Evolutionary conservation across 768 basidiomycete genomes (phyloP).

Genomic region (Nidularia pulvinata): DNA sequence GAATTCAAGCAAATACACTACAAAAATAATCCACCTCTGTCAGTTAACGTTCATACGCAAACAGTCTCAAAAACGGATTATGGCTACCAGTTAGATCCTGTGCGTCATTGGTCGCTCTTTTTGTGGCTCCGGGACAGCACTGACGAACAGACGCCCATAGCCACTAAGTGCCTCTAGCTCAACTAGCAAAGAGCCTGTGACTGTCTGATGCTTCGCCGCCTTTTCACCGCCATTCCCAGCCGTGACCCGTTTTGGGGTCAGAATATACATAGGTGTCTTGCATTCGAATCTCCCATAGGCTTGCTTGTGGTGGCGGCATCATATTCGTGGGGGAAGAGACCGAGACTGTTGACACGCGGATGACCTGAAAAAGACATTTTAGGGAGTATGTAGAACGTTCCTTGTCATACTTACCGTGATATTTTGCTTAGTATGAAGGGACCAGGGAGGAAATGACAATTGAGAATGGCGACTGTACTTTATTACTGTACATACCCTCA

Average conservation of each 20-base stretch:
- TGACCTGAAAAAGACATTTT: not conserved
- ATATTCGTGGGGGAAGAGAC: not conserved
- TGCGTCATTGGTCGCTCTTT: not conserved
- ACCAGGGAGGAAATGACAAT: too few species aligned
- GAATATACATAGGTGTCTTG: constrained; percentile 1
- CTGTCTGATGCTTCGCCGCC: not conserved
- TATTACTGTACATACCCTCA: too few species aligned
- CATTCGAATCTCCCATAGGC: constrained; percentile 1
- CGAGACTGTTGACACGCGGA: not conserved
- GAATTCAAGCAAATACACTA: constrained; percentile 5
- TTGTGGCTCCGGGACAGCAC: not conserved
- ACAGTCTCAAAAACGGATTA: constrained; percentile 29
- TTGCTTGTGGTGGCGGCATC: not conserved
- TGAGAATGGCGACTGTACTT: too few species aligned
- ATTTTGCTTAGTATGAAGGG: too few species aligned
- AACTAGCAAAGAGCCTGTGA: not conserved
- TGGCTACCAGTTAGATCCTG: constrained; percentile 11
- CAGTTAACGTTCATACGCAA: constrained; percentile 31
- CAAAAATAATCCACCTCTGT: constrained; percentile 7
- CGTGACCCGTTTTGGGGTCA: constrained; percentile 3
- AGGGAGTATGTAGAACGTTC: not conserved
- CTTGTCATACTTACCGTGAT: too few species aligned
- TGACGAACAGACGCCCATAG: not conserved
- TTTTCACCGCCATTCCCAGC: not conserved
- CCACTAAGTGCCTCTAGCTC: not conserved